Percentiles rank a stretch among this genome's conserved stretches.
These are phyloP conservation scores for Pelargonium myrrhifolium DNA, from an alignment of 441 rosid genomes.

Conservation along the genomic window DNA sequence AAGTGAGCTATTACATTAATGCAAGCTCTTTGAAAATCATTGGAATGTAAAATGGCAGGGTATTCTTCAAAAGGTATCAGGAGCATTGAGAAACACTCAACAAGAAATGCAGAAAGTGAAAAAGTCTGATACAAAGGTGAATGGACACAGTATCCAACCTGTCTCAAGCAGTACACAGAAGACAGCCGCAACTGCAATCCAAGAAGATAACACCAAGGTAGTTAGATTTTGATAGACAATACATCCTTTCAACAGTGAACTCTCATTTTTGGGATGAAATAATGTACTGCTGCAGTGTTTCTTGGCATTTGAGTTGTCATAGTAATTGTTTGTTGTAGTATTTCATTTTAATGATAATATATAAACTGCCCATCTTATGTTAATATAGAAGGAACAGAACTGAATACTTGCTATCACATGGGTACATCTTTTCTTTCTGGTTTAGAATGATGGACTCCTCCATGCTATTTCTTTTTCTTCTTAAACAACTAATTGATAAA, in stretches of 20 bases:
- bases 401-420: neutral
- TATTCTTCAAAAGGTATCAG: constrained; percentile 53
- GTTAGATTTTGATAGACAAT: neutral
- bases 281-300: neutral
- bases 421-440: neutral
- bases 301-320: neutral
- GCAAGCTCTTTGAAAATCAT: constrained; percentile 12
- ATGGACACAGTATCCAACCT: constrained; percentile 26
- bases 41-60: constrained; percentile 31
- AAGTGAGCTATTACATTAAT: neutral
- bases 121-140: constrained; percentile 33
- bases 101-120: constrained; percentile 35
- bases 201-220: constrained; percentile 44
- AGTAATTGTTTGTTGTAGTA: neutral
- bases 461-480: neutral
- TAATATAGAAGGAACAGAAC: neutral
- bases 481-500: neutral
- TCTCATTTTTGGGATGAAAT: neutral
- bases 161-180: constrained; percentile 29
- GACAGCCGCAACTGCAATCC: constrained; percentile 31
- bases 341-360: neutral
- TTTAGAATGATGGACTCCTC: neutral
- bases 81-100: constrained; percentile 41
- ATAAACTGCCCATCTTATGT: neutral
- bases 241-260: neutral